Evolutionary conservation across 2,329 filamentous ascomycete species (phyloP).

Genomic region (Aspergillus candidus): DNA sequence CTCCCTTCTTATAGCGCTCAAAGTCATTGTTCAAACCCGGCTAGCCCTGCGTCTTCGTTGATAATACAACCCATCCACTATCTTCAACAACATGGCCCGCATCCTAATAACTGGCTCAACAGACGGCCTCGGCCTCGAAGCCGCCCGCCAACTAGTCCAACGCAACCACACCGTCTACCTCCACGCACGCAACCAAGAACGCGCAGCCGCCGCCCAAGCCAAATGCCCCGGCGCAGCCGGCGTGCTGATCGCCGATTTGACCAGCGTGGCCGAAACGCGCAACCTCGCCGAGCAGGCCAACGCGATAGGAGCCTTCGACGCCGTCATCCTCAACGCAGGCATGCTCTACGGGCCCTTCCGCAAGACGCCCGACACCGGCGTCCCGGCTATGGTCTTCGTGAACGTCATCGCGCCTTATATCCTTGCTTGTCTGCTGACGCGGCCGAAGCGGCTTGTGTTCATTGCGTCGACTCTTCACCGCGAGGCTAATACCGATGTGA

Average conservation of each 20-base stretch:
- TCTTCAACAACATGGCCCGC: slow-evolving; percentile 34
- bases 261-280: slow-evolving; percentile 45
- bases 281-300: slow-evolving; percentile 47
- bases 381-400: slow-evolving; percentile 46
- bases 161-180: slow-evolving; percentile 50
- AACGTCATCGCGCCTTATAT: slow-evolving; percentile 54
- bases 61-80: neutral
- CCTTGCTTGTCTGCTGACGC: slow-evolving; percentile 44
- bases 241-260: slow-evolving; percentile 49
- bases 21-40: neutral
- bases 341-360: slow-evolving; percentile 38
- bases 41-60: neutral
- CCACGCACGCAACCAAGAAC: slow-evolving; percentile 50
- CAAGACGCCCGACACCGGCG: slow-evolving; percentile 38
- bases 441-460: slow-evolving; percentile 48
- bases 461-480: slow-evolving; percentile 47
- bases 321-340: slow-evolving; percentile 54
- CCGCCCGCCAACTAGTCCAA: slow-evolving; percentile 46
- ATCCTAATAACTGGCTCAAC: slow-evolving; percentile 52
- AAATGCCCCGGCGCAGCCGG: slow-evolving; percentile 46
- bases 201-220: slow-evolving; percentile 44
- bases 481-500: slow-evolving; percentile 38
- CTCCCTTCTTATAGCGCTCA: neutral
- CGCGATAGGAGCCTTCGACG: slow-evolving; percentile 47
- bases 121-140: slow-evolving; percentile 49